phyloP scores from a whole-genome alignment of 2,329 filamentous ascomycete genomes.

The Ilyonectria robusta region DNA sequence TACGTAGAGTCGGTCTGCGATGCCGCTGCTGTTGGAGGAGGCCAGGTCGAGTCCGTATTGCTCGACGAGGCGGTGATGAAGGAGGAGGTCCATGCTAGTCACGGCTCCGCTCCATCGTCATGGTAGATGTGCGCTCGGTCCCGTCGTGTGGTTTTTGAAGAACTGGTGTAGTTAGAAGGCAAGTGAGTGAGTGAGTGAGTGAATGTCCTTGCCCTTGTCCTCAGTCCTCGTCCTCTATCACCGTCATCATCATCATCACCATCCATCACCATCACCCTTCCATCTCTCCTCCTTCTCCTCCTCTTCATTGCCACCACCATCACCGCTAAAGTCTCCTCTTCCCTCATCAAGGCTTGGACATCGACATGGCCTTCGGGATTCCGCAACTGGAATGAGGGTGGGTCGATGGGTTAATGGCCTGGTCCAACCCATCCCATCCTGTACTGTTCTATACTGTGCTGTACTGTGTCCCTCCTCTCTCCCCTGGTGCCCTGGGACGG shows the following conservation, averaged over 20 bases:
- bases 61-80: not conserved
- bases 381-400: conserved; percentile 49
- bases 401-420: conserved; percentile 33
- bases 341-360: conserved; percentile 3
- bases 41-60: not conserved
- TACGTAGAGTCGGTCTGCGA: not conserved
- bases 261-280: not conserved
- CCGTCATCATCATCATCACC: not conserved
- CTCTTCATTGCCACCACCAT: not conserved
- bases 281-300: not conserved
- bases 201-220: no score
- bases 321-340: conserved; percentile 13
- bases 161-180: no score
- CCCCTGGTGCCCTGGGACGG: not conserved
- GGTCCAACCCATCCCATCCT: conserved; percentile 35
- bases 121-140: not conserved
- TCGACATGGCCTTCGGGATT: conserved; percentile 44
- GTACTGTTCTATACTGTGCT: conserved; percentile 4
- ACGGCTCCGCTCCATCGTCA: not conserved
- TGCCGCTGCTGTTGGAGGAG: not conserved
- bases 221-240: not conserved
- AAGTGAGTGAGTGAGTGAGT: no score
- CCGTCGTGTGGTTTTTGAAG: not conserved
- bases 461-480: not conserved
- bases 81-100: not conserved